Evolutionary conservation across 2,329 filamentous ascomycete species (phyloP).

Genomic region (Penicillium sp.): DNA sequence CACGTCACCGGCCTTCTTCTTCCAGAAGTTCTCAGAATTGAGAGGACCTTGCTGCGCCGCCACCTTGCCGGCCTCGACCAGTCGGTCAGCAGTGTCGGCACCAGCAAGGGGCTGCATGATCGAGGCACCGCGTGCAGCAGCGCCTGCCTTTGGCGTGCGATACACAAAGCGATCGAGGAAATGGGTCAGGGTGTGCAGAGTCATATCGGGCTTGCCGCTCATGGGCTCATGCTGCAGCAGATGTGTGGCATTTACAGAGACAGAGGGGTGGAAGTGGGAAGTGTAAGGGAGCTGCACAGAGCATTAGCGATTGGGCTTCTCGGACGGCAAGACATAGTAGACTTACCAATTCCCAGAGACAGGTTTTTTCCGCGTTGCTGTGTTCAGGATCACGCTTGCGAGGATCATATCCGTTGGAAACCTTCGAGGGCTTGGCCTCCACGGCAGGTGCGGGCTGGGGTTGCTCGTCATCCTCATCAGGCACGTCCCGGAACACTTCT

Average conservation of each 20-base stretch:
- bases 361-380: constrained; percentile 88
- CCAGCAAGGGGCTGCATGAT: constrained; percentile 93
- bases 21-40: constrained; percentile 89
- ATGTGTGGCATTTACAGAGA: constrained; percentile 74
- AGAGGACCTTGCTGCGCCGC: constrained; percentile 60
- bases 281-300: constrained; percentile 59
- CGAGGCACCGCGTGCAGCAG: constrained; percentile 68
- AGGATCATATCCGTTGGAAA: constrained; percentile 65
- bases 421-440: constrained; percentile 33
- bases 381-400: constrained; percentile 89
- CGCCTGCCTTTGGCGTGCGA: constrained; percentile 74
- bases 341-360: constrained; percentile 76
- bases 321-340: neutral
- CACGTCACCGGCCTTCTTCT: constrained; percentile 81
- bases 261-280: constrained; percentile 87
- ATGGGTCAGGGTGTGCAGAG: constrained; percentile 84
- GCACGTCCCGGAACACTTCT: constrained; percentile 66
- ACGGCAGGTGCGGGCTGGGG: constrained; percentile 18
- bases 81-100: constrained; percentile 57
- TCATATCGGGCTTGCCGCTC: constrained; percentile 84
- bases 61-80: constrained; percentile 60
- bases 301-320: constrained; percentile 20
- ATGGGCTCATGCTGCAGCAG: constrained; percentile 67
- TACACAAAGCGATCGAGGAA: constrained; percentile 99
- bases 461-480: constrained; percentile 52